These are phyloP conservation scores for Syzygium jambos DNA, from an alignment of 345 rosid genomes.

Conservation along the genomic window DNA sequence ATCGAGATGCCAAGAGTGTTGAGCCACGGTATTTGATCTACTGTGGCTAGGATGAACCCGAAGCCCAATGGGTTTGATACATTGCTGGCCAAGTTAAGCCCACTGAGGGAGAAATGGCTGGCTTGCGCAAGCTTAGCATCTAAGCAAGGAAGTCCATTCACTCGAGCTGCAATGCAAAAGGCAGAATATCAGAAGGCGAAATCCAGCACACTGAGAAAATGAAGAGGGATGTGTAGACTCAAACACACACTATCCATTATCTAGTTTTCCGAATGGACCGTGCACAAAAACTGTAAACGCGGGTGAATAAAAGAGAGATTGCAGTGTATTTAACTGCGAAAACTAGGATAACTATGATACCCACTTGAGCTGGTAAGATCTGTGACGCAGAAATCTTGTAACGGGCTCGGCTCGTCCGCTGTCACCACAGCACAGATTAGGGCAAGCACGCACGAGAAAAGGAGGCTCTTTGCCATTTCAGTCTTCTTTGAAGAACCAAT, in stretches of 20 bases:
- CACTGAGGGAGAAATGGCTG: conserved; percentile 5
- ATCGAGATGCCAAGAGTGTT: conserved; percentile 16
- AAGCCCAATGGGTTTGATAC: conserved; percentile 2
- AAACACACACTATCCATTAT: too few species aligned
- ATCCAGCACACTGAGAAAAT: too few species aligned
- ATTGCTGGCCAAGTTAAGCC: background rate
- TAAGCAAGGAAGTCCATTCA: conserved; percentile 9
- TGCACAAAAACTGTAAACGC: too few species aligned
- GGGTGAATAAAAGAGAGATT: too few species aligned
- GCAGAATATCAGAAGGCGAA: too few species aligned
- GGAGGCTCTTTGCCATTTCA: background rate
- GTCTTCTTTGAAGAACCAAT: background rate
- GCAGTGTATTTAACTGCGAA: too few species aligned
- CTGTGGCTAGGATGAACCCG: background rate
- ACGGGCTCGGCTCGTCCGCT: background rate
- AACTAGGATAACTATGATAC: conserved; percentile 7
- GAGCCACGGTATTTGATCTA: conserved; percentile 10
- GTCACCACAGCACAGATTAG: background rate
- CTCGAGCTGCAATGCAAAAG: background rate
- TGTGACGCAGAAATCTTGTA: conserved; percentile 13
- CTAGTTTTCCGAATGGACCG: too few species aligned
- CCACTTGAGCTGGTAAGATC: background rate
- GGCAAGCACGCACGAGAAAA: background rate
- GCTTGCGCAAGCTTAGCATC: conserved; percentile 5
- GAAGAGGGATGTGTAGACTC: too few species aligned